phyloP scores from a whole-genome alignment of 2,329 filamentous ascomycete genomes.

The Dendryphion nanum region DNA sequence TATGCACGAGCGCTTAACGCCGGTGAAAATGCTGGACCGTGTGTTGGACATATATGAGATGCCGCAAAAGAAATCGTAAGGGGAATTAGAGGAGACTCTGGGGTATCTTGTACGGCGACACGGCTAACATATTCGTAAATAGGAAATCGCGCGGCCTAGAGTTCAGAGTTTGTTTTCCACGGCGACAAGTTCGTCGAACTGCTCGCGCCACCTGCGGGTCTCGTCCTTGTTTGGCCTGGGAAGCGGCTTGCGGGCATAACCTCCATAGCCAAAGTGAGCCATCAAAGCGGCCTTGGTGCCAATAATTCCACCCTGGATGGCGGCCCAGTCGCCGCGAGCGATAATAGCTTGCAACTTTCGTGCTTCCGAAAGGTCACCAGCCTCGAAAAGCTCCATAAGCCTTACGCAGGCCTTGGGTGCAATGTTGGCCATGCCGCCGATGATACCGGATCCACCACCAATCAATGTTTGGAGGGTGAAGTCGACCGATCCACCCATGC shows the following conservation, averaged over 20 bases:
- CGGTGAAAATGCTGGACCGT: constrained; percentile 20
- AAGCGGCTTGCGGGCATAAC: constrained; percentile 57
- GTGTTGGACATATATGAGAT: constrained; percentile 7
- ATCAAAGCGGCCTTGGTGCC: constrained; percentile 66
- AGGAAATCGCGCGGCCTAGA: no score
- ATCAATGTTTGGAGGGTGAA: constrained; percentile 70
- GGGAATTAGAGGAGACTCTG: constrained; percentile 5
- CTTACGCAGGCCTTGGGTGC: constrained; percentile 65
- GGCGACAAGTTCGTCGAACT: constrained; percentile 46
- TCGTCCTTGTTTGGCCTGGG: constrained; percentile 49
- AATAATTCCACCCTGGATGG: constrained; percentile 67
- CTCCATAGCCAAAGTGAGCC: constrained; percentile 65
- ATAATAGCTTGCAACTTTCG: constrained; percentile 64
- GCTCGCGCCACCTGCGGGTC: constrained; percentile 39
- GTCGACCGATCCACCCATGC: constrained; percentile 71
- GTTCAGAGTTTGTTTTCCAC: constrained; percentile 39
- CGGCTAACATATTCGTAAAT: constrained; percentile 1
- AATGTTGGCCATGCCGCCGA: constrained; percentile 70
- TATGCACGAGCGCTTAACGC: constrained; percentile 27
- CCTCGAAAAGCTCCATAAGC: constrained; percentile 59
- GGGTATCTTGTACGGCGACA: constrained; percentile 8
- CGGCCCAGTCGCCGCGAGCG: constrained; percentile 66
- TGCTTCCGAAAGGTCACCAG: constrained; percentile 61
- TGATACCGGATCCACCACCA: constrained; percentile 69
- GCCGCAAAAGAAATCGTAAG: constrained; percentile 4